A percentile compares a stretch with the other conserved stretches of the same genome.
Evolutionary conservation across 1,284 basidiomycete species (phyloP).

Genomic region (Cerioporus squamosus): DNA sequence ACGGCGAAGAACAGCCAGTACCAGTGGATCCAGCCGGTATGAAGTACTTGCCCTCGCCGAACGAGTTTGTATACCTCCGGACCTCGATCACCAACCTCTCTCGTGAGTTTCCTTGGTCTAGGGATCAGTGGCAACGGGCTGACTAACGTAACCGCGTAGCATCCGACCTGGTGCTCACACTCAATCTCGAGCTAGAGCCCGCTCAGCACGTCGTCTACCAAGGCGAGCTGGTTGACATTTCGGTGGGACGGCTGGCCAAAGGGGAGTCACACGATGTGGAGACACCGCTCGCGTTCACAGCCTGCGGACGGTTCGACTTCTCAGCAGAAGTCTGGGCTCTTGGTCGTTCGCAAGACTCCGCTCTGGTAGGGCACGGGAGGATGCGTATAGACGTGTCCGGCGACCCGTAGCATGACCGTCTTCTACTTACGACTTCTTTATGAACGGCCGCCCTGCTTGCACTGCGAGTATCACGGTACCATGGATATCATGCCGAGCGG

Average conservation of each 20-base stretch:
- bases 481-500: slow-evolving; percentile 13
- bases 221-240: slow-evolving; percentile 62
- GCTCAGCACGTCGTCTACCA: slow-evolving; percentile 72
- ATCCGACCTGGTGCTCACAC: slow-evolving; percentile 50
- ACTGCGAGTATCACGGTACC: background rate
- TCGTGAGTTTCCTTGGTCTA: slow-evolving; percentile 42
- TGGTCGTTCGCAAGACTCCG: slow-evolving; percentile 7
- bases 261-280: slow-evolving; percentile 59
- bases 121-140: slow-evolving; percentile 2
- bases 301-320: slow-evolving; percentile 74
- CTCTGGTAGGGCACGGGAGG: slow-evolving; percentile 25
- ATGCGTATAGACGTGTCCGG: slow-evolving; percentile 23
- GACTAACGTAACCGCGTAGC: slow-evolving; percentile 40
- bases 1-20: slow-evolving; percentile 29
- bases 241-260: slow-evolving; percentile 58
- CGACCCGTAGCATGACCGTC: slow-evolving; percentile 9
- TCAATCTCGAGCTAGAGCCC: slow-evolving; percentile 61
- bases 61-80: slow-evolving; percentile 63
- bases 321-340: slow-evolving; percentile 55
- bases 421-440: background rate
- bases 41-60: slow-evolving; percentile 51
- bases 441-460: background rate
- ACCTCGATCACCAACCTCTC: slow-evolving; percentile 64
- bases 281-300: slow-evolving; percentile 74
- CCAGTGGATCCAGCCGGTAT: slow-evolving; percentile 35